A percentile compares a stretch with the other conserved stretches of the same genome.
Evolutionary conservation across 805 yeast genomes (phyloP).

Genomic region (Lachancea nothofagi): DNA sequence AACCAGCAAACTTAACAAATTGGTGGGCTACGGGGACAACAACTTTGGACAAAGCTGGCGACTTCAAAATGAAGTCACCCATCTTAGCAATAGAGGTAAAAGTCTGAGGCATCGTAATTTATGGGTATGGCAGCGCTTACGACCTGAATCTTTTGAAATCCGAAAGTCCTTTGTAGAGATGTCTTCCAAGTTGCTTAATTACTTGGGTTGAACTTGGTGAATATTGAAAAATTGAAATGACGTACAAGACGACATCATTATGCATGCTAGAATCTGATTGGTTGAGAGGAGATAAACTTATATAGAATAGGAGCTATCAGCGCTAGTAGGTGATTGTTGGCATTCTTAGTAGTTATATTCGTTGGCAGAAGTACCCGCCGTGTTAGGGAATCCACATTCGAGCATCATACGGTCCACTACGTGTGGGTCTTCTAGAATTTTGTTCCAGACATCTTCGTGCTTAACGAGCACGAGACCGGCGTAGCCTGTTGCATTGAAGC

Average conservation of each 20-base stretch:
- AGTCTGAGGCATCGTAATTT: constrained; percentile 36
- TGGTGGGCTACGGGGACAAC: constrained; percentile 74
- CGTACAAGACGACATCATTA: neutral
- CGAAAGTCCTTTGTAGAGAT: no score
- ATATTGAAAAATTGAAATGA: neutral
- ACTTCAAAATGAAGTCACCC: constrained; percentile 72
- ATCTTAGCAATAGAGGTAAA: constrained; percentile 65
- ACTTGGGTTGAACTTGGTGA: no score
- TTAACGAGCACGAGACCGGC: constrained; percentile 77
- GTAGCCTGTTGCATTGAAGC: constrained; percentile 76
- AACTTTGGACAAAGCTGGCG: constrained; percentile 71
- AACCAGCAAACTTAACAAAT: constrained; percentile 74
- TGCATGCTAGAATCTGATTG: constrained; percentile 5
- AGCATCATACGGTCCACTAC: constrained; percentile 46
- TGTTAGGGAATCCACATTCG: constrained; percentile 62
- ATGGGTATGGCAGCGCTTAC: neutral
- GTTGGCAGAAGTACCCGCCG: constrained; percentile 49
- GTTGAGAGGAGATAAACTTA: neutral
- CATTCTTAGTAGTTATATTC: constrained; percentile 53
- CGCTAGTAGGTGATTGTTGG: neutral
- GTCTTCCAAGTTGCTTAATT: no score
- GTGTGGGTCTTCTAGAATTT: constrained; percentile 43
- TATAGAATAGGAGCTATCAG: neutral
- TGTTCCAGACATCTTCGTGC: constrained; percentile 46
- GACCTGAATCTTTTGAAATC: no score